These are phyloP conservation scores for Cercospora nicotianae DNA, from an alignment of 2,329 filamentous ascomycete species.

Conservation along the genomic window DNA sequence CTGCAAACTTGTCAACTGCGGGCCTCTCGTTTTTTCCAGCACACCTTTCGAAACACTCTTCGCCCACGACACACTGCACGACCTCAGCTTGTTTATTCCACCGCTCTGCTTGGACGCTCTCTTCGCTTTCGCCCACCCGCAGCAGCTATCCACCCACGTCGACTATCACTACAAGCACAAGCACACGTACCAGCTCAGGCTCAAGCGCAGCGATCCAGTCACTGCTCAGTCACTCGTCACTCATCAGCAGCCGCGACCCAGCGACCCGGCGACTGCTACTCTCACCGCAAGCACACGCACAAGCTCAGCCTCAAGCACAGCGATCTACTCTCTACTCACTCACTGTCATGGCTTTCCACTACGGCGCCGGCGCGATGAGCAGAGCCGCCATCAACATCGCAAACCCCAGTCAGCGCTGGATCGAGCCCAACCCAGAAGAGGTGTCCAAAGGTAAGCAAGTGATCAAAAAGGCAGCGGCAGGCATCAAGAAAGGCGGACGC, in stretches of 20 bases:
- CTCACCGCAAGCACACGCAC: background rate
- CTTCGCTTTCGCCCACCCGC: background rate
- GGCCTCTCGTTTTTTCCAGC: background rate
- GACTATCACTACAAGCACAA: background rate
- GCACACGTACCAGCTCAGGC: background rate
- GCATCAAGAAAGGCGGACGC: slow-evolving; percentile 11
- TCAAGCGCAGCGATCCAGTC: background rate
- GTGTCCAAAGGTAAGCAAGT: slow-evolving; percentile 11
- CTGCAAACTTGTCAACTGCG: background rate
- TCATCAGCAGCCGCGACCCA: background rate
- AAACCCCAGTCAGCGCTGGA: background rate
- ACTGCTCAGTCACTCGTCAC: background rate
- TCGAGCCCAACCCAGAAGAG: background rate
- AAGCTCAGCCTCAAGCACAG: background rate
- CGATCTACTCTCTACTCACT: background rate
- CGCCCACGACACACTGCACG: background rate
- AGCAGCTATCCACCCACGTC: background rate
- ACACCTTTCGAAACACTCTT: background rate
- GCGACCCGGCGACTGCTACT: background rate
- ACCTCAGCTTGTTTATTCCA: background rate
- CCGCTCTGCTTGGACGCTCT: background rate
- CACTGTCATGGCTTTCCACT: slow-evolving; percentile 3
- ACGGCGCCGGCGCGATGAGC: background rate
- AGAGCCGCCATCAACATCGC: slow-evolving; percentile 3
- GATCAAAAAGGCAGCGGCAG: background rate